phyloP scores from a whole-genome alignment of 2,329 filamentous ascomycete genomes.

The Trichoderma citrinoviride region DNA sequence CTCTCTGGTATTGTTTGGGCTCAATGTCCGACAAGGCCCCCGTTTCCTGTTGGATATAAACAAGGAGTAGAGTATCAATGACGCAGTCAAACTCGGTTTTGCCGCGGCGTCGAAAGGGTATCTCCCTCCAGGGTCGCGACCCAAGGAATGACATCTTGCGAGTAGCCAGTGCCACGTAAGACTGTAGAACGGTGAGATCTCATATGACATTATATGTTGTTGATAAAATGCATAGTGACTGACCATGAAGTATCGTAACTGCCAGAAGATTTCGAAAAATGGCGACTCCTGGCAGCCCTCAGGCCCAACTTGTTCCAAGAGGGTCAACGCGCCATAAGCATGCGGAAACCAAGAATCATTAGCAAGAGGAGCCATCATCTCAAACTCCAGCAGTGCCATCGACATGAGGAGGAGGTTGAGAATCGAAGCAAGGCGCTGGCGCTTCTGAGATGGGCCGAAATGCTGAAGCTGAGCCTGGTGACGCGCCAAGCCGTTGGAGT shows the following conservation, averaged over 20 bases:
- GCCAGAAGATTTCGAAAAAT: slow-evolving; percentile 19
- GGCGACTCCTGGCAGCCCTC: slow-evolving; percentile 11
- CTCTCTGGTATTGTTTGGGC: not conserved
- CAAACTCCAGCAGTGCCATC: slow-evolving; percentile 15
- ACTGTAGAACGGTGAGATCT: not conserved
- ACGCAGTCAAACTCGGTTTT: slow-evolving; percentile 18
- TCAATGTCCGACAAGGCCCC: too few species aligned
- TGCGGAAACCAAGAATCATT: slow-evolving; percentile 13
- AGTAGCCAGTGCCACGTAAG: not conserved
- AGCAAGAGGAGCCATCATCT: slow-evolving; percentile 16
- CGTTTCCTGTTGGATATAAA: not conserved
- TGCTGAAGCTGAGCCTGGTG: slow-evolving; percentile 3
- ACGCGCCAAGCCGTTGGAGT: not conserved
- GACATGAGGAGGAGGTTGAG: slow-evolving; percentile 6
- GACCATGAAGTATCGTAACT: slow-evolving; percentile 11
- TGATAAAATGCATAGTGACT: too few species aligned
- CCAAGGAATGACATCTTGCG: not conserved
- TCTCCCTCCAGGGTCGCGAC: not conserved
- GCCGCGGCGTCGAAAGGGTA: not conserved
- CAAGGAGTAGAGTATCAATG: slow-evolving; percentile 3
- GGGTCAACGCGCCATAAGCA: not conserved
- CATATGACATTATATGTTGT: too few species aligned
- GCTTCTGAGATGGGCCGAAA: not conserved
- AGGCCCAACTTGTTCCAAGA: slow-evolving; percentile 1
- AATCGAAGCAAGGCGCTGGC: not conserved